Evolutionary conservation across 2,329 filamentous ascomycete genomes (phyloP).

Genomic region (Fusarium penzigii): DNA sequence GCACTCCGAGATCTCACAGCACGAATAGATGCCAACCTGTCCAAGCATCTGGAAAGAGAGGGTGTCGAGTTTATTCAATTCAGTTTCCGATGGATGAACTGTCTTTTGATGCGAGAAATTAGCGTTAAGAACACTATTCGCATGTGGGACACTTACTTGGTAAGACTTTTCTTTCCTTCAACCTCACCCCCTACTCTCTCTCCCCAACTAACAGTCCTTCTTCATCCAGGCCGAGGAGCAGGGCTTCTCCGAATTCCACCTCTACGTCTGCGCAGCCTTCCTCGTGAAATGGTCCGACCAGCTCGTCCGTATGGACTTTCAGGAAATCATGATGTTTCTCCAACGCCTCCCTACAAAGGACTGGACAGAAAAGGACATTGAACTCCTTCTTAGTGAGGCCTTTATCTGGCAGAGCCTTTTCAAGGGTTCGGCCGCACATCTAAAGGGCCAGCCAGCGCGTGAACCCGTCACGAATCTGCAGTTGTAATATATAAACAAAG

Average conservation of each 20-base stretch:
- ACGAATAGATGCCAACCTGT: slow-evolving; percentile 80
- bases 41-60: slow-evolving; percentile 86
- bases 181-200: not conserved
- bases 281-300: slow-evolving; percentile 98
- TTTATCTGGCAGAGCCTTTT: slow-evolving; percentile 99
- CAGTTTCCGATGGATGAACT: slow-evolving; percentile 99
- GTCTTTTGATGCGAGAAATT: slow-evolving; percentile 94
- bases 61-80: slow-evolving; percentile 99
- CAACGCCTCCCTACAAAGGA: slow-evolving; percentile 88
- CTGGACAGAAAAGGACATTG: slow-evolving; percentile 98
- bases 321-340: slow-evolving; percentile 99
- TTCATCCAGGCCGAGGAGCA: slow-evolving; percentile 94
- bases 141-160: slow-evolving; percentile 99
- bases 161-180: slow-evolving; percentile 47
- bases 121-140: slow-evolving; percentile 94
- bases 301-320: slow-evolving; percentile 94
- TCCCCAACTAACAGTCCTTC: slow-evolving; percentile 1
- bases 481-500: slow-evolving; percentile 26
- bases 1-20: slow-evolving; percentile 87
- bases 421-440: slow-evolving; percentile 88
- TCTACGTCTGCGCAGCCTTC: slow-evolving; percentile 97
- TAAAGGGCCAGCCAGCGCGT: slow-evolving; percentile 56
- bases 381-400: slow-evolving; percentile 90
- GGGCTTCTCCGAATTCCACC: slow-evolving; percentile 96
- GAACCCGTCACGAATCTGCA: slow-evolving; percentile 39